Evolutionary conservation across 768 basidiomycete genomes (phyloP).

Genomic region (Gelatoporia subvermispora): DNA sequence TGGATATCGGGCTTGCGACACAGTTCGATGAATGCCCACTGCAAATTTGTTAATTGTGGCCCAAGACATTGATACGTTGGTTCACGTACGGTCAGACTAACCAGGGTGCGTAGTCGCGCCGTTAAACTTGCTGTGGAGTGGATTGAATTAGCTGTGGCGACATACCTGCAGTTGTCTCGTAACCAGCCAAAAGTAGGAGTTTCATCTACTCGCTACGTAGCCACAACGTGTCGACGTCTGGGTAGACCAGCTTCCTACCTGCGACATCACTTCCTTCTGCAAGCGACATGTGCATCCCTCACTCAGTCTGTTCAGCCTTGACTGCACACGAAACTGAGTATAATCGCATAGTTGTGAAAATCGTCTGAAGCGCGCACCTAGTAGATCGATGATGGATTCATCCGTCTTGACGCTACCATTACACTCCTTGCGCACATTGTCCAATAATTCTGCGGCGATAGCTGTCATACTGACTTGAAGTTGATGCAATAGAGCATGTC

Average conservation of each 20-base stretch:
- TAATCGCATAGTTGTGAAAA: background rate
- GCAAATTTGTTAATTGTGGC: background rate
- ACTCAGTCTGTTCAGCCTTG: slow-evolving; percentile 27
- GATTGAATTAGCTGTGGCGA: slow-evolving; percentile 21
- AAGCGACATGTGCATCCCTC: slow-evolving; percentile 28
- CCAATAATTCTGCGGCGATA: slow-evolving; percentile 30
- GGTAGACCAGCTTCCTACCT: too few species aligned
- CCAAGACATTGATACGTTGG: too few species aligned
- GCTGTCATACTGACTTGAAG: slow-evolving; percentile 27
- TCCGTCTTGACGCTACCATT: slow-evolving; percentile 24
- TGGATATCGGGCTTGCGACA: slow-evolving; percentile 41
- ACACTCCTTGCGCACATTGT: slow-evolving; percentile 28
- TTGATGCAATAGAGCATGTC: slow-evolving; percentile 18
- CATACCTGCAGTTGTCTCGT: slow-evolving; percentile 43
- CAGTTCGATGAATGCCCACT: slow-evolving; percentile 59
- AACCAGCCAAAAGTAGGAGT: slow-evolving; percentile 37
- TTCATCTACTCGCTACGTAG: slow-evolving; percentile 35
- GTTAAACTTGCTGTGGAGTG: too few species aligned
- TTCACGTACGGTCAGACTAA: slow-evolving; percentile 15
- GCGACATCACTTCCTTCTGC: slow-evolving; percentile 40
- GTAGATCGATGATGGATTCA: slow-evolving; percentile 33
- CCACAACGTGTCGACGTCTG: too few species aligned
- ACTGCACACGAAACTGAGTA: slow-evolving; percentile 22
- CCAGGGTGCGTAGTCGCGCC: background rate
- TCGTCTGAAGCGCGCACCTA: slow-evolving; percentile 20